phyloP scores from a whole-genome alignment of 495 filamentous ascomycete genomes.

The Neurospora sp. region DNA sequence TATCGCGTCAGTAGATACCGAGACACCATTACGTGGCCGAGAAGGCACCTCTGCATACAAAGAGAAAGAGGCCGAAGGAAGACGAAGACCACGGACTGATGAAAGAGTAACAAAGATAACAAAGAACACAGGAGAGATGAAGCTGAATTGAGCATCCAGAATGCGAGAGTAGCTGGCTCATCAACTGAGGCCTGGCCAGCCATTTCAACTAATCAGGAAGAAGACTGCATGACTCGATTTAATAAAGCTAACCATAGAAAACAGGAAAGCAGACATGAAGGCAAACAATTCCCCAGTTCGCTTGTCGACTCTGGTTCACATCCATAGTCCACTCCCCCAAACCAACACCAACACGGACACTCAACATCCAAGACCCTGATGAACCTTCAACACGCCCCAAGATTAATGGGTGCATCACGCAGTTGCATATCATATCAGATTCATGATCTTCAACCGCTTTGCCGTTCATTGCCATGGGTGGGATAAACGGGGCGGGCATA shows the following conservation, averaged over 20 bases:
- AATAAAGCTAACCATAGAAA: background rate
- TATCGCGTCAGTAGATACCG: background rate
- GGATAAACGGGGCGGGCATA: background rate
- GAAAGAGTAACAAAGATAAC: background rate
- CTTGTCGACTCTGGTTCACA: background rate
- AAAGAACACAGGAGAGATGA: background rate
- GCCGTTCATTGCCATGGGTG: background rate
- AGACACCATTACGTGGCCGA: background rate
- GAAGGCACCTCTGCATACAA: background rate
- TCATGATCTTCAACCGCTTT: background rate
- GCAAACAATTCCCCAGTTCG: background rate
- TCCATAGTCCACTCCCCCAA: background rate
- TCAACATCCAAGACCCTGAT: background rate
- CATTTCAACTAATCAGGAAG: background rate
- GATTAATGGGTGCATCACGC: background rate
- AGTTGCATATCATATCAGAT: background rate
- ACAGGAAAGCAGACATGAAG: background rate
- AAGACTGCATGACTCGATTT: background rate
- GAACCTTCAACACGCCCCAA: background rate
- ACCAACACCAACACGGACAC: background rate
- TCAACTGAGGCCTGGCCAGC: background rate
- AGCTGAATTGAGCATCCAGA: background rate
- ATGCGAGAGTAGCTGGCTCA: background rate
- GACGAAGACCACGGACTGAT: background rate
- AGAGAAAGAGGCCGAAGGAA: background rate